Conservation (phyloP, 2,329 filamentous ascomycete genomes). For the Fusarium brachygibbosum region DNA sequence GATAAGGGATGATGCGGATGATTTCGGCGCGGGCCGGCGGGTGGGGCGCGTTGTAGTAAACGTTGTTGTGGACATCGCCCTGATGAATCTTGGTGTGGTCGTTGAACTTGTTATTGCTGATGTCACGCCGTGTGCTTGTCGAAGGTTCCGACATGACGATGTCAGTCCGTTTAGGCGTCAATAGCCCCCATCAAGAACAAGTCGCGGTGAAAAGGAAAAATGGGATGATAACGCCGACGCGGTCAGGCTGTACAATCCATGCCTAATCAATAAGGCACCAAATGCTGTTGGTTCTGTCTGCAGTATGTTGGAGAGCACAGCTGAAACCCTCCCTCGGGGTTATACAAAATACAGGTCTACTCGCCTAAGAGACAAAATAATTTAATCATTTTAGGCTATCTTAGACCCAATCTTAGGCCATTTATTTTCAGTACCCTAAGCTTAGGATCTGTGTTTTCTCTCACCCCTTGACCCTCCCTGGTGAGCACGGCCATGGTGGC, state of each 20-base stretch:
- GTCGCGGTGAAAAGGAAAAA: neutral
- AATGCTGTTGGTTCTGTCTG: neutral
- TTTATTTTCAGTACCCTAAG: too few relatives aligned
- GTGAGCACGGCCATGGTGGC: slow-evolving; percentile 15
- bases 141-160: neutral
- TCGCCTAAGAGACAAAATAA: too few relatives aligned
- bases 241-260: neutral
- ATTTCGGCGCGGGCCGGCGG: slow-evolving; percentile 9
- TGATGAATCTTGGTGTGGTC: neutral
- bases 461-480: neutral
- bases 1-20: slow-evolving; percentile 40
- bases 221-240: neutral
- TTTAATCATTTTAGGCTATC: too few relatives aligned
- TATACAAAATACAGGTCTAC: too few relatives aligned
- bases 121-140: neutral
- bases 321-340: too few relatives aligned
- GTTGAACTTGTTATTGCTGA: neutral
- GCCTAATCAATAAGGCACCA: neutral
- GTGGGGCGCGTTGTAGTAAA: slow-evolving; percentile 10
- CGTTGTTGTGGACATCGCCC: slow-evolving; percentile 9
- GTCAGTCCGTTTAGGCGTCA: neutral
- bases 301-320: neutral
- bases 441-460: too few relatives aligned
- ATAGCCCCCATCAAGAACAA: neutral
- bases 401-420: too few relatives aligned